Evolutionary conservation across 129 eudicot genomes (phyloP).

Genomic region (Escallonia herrerae): DNA sequence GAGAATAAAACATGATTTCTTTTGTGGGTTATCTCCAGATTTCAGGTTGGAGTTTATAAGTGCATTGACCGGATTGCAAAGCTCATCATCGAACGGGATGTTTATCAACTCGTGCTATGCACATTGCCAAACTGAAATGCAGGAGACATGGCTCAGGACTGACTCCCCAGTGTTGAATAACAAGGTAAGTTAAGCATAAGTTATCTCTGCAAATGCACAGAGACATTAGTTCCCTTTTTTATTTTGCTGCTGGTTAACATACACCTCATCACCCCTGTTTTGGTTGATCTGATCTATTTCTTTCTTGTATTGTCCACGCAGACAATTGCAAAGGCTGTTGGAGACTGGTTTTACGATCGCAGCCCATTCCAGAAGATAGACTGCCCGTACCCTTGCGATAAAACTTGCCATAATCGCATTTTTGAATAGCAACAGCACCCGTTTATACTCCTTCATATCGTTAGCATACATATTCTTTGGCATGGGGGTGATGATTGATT

Average conservation of each 20-base stretch:
- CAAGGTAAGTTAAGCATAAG: conserved; percentile 33
- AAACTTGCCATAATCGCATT: conserved; percentile 73
- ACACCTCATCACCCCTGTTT: neutral
- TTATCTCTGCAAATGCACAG: too few relatives aligned
- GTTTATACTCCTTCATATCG: neutral
- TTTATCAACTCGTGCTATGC: conserved; percentile 89
- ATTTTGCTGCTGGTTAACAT: too few relatives aligned
- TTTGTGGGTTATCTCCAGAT: conserved; percentile 21
- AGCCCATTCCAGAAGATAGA: conserved; percentile 67
- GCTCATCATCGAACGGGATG: conserved; percentile 56
- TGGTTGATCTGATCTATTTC: too few relatives aligned
- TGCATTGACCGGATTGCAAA: conserved; percentile 40
- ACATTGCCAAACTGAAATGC: conserved; percentile 91
- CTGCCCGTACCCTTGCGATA: conserved; percentile 89
- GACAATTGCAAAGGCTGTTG: conserved; percentile 88
- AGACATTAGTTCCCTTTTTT: too few relatives aligned
- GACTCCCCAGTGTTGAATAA: conserved; percentile 60
- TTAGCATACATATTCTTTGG: neutral
- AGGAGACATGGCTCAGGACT: conserved; percentile 79
- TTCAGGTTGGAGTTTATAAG: conserved; percentile 53
- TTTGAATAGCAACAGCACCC: conserved; percentile 30
- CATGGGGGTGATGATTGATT: too few relatives aligned
- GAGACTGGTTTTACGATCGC: conserved; percentile 80
- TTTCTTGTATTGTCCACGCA: conserved; percentile 15
- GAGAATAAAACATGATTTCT: neutral